phyloP scores from a whole-genome alignment of 352 stramenopile species.

The Elongisporangium undulatum region DNA sequence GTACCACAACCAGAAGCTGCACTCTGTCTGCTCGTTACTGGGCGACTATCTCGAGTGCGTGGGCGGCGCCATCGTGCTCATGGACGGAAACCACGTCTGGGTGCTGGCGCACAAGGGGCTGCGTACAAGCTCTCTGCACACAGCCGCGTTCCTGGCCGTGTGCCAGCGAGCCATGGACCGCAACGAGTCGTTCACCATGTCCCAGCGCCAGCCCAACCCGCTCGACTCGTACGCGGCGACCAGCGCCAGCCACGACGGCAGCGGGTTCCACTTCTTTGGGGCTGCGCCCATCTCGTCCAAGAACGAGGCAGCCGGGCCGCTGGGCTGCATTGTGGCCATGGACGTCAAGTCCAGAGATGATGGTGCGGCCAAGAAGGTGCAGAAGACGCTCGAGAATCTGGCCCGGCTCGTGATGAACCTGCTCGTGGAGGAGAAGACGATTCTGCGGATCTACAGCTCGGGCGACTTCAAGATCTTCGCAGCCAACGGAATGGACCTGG shows the following conservation, averaged over 20 bases:
- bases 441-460: constrained; percentile 53
- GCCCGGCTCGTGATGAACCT: constrained; percentile 58
- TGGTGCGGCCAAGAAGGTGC: constrained; percentile 29
- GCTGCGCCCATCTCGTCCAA: constrained; percentile 39
- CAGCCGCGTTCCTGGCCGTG: constrained; percentile 50
- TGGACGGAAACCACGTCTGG: constrained; percentile 56
- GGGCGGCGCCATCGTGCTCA: constrained; percentile 57
- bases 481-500: constrained; percentile 23
- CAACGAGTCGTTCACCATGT: constrained; percentile 44
- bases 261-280: constrained; percentile 59
- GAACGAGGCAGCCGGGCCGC: constrained; percentile 16
- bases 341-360: constrained; percentile 41
- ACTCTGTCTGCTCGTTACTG: constrained; percentile 62
- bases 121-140: constrained; percentile 40
- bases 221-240: constrained; percentile 1
- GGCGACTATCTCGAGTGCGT: constrained; percentile 71
- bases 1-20: constrained; percentile 64
- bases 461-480: constrained; percentile 65
- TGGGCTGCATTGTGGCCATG: constrained; percentile 61
- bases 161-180: constrained; percentile 38
- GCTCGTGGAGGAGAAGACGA: constrained; percentile 47
- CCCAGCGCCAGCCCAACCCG: constrained; percentile 19
- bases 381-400: constrained; percentile 58
- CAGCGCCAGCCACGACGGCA: constrained; percentile 5
- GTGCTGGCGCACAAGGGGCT: constrained; percentile 61